Evolutionary conservation across 2,329 filamentous ascomycete species (phyloP), one percentile per base, ranked within the genome.

Genomic region (Talaromyces marneffei): DNA sequence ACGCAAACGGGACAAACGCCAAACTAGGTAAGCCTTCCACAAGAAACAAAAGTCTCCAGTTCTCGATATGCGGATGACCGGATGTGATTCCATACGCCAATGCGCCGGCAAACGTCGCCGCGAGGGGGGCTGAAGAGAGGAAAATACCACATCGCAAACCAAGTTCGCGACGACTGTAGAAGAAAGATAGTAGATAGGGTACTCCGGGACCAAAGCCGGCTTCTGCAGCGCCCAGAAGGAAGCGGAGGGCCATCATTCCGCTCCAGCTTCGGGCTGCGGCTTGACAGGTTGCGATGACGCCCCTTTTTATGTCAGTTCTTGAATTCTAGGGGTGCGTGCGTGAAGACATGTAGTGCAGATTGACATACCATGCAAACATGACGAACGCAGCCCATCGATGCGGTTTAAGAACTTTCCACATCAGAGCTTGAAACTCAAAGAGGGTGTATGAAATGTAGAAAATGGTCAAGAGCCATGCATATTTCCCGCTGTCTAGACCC

Each of bases 61-160:
- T 83, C 2, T 83, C 80, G 46, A 90, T 72, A 16, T 77, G 70
- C 2, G 79, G 77, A 66, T 82, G 78, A 12, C 85, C 84, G 29
- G 83, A 82, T 8, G 85, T 85, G 69, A 90, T 87, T 4, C 81
- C 84, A 62, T 85, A 88, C 1, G 85, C 86, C 5, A 88, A 76
- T 2, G 85, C 86, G 2, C 87, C 87, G 0, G 91, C 90, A 70
- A 95, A 92, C 1, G 87, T 87, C 44, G 90, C 94, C 1, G 91
- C 91, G 3, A 96, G 81, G 1, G 87, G 86, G 0, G 86, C 85
- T 0, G 78, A 77, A 20, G 78, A 77, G 12, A 81, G 66, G 64
- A 85, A 87, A 23, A 86, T 69, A 2, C 83, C 84, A 57, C 80
- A 80, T 2, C 84, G 75, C 31, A 85, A 74, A 33, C 84, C 84